Evolutionary conservation across 129 eudicot genomes (phyloP), one percentile per base, ranked within the genome.

Genomic region (Sambucus nigra): DNA sequence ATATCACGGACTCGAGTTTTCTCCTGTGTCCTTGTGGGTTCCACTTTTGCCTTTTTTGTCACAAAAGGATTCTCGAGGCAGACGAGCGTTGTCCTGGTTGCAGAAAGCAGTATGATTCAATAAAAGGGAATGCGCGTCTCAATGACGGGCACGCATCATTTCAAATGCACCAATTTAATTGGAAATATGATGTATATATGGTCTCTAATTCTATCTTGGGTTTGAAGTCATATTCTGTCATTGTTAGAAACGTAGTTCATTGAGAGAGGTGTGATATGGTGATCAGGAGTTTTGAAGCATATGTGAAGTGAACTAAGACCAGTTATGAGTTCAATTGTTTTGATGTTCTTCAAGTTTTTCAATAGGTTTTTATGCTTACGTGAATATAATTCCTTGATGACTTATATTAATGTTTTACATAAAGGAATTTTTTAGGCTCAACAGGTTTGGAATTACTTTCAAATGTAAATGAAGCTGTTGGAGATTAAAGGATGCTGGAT

Each of bases 31-130:
- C 59, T 13, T 74, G 80, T 58, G 80, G 71, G 9, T 74, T 62
- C 51, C 46, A 44, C 32, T 68, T 74, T 6, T 68, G 75, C 49
- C 75, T 74, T 29, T 74, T 74, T 45, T 68, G 71, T 60, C 80
- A 74, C 68, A 74, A 74, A 47, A 68, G 63, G 51, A 74, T 74
- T 47, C 70, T 68, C 5, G 80, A 74, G 66, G 80, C 26, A 13
- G 80, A 74, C 17, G 71, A 57, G 3, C 70, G 75, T 42, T 74
- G 80, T 33, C 80, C 75, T 9, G 75, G 75, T 19, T 74, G 80
- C 60, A 74, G 80, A 66, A 63, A 67, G 68, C 63, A 32, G 47
- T 73, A 73, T 35, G 79, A 62, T 4, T 44, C 22, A 13, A 25
- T 7, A 14, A 22, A 60, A 47, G 44, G 22, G 29, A 60, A 39